These are phyloP conservation scores for Fusarium coffeatum DNA, from an alignment of 2,329 filamentous ascomycete species.

Conservation along the genomic window DNA sequence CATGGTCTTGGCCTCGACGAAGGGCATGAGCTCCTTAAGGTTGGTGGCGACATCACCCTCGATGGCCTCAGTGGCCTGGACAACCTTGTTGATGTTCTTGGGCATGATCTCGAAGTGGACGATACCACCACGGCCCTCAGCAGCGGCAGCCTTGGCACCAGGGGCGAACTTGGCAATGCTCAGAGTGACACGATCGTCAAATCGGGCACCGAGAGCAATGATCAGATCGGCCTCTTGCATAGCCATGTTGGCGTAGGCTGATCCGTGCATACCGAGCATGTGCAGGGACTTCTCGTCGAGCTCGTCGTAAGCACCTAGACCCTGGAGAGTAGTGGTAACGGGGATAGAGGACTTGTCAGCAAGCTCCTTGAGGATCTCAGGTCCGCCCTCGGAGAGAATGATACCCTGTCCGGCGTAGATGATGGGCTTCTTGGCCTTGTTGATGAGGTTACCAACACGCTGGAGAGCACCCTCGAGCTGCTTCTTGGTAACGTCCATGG, in stretches of 20 bases:
- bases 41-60: conserved; percentile 92
- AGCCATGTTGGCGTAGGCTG: conserved; percentile 96
- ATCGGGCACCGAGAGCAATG: conserved; percentile 91
- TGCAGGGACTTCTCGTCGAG: conserved; percentile 93
- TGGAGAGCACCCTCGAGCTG: conserved; percentile 79
- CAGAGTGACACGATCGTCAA: conserved; percentile 93
- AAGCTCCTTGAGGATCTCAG: conserved; percentile 83
- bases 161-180: conserved; percentile 89
- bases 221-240: conserved; percentile 98
- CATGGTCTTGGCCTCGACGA: conserved; percentile 71
- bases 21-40: conserved; percentile 78
- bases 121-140: conserved; percentile 90
- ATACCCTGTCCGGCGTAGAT: conserved; percentile 96
- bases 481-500: conserved; percentile 74
- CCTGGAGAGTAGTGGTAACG: conserved; percentile 95
- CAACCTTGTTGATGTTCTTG: conserved; percentile 99
- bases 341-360: conserved; percentile 91
- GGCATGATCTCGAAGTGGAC: conserved; percentile 98
- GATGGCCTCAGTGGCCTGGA: conserved; percentile 94
- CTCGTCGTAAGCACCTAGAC: conserved; percentile 92
- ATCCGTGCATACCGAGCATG: conserved; percentile 99
- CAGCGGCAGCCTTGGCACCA: conserved; percentile 83
- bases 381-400: conserved; percentile 81
- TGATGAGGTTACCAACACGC: conserved; percentile 84
- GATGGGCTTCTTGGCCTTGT: conserved; percentile 90